Evolutionary conservation across 2,329 filamentous ascomycete species (phyloP).

Genomic region (Penicillium sp.): DNA sequence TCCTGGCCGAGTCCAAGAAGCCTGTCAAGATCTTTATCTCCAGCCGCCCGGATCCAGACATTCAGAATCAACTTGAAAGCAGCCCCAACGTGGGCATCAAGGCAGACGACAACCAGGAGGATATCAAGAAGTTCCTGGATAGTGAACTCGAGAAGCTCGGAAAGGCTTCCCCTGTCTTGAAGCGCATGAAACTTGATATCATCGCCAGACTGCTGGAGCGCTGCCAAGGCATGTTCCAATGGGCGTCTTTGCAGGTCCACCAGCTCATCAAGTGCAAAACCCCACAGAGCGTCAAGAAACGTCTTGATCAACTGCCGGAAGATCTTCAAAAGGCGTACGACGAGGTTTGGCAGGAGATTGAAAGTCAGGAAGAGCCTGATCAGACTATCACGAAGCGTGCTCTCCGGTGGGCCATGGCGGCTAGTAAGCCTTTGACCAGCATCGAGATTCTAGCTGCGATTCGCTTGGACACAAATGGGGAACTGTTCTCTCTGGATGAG

Average conservation of each 20-base stretch:
- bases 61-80: constrained; percentile 23
- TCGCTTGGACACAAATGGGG: constrained; percentile 6
- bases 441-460: constrained; percentile 6
- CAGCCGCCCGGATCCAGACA: too few relatives aligned
- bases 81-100: constrained; percentile 46
- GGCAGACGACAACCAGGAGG: constrained; percentile 12
- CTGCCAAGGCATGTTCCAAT: constrained; percentile 16
- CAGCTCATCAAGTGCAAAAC: constrained; percentile 8
- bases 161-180: background rate
- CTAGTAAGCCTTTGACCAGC: constrained; percentile 3
- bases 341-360: constrained; percentile 6
- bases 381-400: constrained; percentile 7
- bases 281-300: constrained; percentile 2
- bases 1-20: too few relatives aligned
- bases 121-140: constrained; percentile 11
- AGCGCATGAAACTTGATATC: constrained; percentile 2
- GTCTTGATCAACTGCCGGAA: constrained; percentile 9
- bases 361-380: constrained; percentile 3
- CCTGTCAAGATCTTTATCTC: too few relatives aligned
- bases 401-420: constrained; percentile 8
- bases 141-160: constrained; percentile 1
- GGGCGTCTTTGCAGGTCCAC: constrained; percentile 14
- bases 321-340: constrained; percentile 13
- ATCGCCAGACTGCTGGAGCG: constrained; percentile 4
- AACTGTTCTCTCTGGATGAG: background rate